Evolutionary conservation across 371 early-diverging fungal species (phyloP).

Genomic region (Haplosporangium sp.): DNA sequence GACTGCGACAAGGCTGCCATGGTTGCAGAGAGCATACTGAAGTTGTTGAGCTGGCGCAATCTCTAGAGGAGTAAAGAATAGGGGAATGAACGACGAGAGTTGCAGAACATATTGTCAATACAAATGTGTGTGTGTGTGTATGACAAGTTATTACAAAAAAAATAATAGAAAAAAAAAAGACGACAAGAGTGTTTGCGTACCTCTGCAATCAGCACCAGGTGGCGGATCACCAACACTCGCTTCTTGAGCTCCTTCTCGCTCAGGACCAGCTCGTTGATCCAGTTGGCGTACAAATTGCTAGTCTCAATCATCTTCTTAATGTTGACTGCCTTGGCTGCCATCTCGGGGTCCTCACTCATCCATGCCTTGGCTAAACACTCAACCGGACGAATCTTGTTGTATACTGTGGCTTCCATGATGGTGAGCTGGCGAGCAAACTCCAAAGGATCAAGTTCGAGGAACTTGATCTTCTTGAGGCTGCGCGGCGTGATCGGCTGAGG

Average conservation of each 20-base stretch:
- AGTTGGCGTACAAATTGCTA: slow-evolving; percentile 73
- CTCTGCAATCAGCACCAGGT: slow-evolving; percentile 88
- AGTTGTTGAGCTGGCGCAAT: slow-evolving; percentile 88
- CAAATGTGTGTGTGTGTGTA: not conserved
- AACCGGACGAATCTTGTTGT: slow-evolving; percentile 83
- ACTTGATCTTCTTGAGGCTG: slow-evolving; percentile 70
- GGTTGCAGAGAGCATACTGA: slow-evolving; percentile 91
- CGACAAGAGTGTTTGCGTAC: slow-evolving; percentile 37
- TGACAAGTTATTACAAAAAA: not conserved
- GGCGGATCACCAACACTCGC: slow-evolving; percentile 81
- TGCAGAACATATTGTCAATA: not conserved
- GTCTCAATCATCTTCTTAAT: slow-evolving; percentile 84
- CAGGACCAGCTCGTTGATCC: slow-evolving; percentile 86
- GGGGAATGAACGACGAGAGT: no score
- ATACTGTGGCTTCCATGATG: slow-evolving; percentile 87
- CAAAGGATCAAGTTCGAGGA: slow-evolving; percentile 89
- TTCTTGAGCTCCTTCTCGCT: slow-evolving; percentile 81
- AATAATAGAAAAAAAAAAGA: slow-evolving; percentile 1
- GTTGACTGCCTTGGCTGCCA: slow-evolving; percentile 67
- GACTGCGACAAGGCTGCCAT: slow-evolving; percentile 91
- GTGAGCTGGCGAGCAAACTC: slow-evolving; percentile 96
- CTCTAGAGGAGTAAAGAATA: slow-evolving; percentile 43
- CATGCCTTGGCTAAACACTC: slow-evolving; percentile 93
- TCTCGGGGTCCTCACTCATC: slow-evolving; percentile 77
- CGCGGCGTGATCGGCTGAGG: slow-evolving; percentile 78